A percentile compares a stretch with the other conserved stretches of the same genome.
phyloP scores from a whole-genome alignment of 2,329 filamentous ascomycete species.

The Aspergillus persii region DNA sequence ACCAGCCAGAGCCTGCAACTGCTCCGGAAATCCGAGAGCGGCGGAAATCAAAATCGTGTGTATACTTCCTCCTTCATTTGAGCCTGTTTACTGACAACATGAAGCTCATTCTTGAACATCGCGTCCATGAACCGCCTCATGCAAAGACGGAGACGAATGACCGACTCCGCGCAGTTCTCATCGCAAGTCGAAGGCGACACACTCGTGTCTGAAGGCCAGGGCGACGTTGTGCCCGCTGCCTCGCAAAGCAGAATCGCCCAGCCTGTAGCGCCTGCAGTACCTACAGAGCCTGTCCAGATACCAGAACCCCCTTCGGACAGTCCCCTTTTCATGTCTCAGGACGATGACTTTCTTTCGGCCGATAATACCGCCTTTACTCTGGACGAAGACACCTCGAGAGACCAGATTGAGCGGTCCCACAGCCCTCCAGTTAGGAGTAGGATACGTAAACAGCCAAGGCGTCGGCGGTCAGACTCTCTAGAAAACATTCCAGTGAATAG shows the following conservation, averaged over 20 bases:
- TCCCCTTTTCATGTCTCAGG: conserved; percentile 11
- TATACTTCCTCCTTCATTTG: neutral
- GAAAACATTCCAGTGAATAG: neutral
- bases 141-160: conserved; percentile 14
- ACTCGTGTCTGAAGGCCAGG: neutral
- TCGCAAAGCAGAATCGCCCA: neutral
- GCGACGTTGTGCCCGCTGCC: conserved; percentile 9
- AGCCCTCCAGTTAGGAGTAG: conserved; percentile 12
- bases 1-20: neutral
- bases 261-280: neutral
- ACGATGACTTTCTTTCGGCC: conserved; percentile 8
- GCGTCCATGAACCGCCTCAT: conserved; percentile 10
- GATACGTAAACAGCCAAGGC: neutral
- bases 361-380: conserved; percentile 15
- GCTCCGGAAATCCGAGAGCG: neutral
- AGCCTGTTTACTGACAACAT: neutral
- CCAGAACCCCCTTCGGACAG: conserved; percentile 11
- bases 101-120: conserved; percentile 16
- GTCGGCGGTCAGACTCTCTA: neutral
- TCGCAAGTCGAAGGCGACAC: conserved; percentile 1
- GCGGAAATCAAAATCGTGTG: conserved; percentile 20
- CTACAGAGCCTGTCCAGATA: conserved; percentile 4
- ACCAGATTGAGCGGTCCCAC: conserved; percentile 9
- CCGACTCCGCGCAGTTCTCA: conserved; percentile 7
- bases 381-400: conserved; percentile 3